Conservation (phyloP, 106 monocot genomes). For the Acorus calamus region DNA sequence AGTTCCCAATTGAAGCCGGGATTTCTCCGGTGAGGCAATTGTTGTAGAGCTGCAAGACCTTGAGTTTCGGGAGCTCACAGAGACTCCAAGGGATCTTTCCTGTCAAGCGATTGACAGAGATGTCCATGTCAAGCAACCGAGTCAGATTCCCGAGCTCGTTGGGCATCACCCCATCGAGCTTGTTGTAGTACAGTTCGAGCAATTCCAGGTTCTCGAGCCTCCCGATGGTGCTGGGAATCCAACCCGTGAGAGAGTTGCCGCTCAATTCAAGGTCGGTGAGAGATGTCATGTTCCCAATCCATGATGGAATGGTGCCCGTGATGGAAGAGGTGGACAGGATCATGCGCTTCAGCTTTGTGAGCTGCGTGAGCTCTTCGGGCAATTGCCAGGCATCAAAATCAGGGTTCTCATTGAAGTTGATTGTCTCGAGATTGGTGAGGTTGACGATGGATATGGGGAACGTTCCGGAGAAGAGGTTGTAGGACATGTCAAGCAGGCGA, state of each 20-base stretch:
- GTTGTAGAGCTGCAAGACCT: constrained; percentile 62
- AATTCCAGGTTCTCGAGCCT: constrained; percentile 51
- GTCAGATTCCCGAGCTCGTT: constrained; percentile 77
- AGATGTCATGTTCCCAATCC: constrained; percentile 93
- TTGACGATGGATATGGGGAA: constrained; percentile 69
- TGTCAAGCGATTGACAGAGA: constrained; percentile 70
- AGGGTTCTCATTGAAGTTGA: constrained; percentile 78
- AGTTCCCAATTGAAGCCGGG: constrained; percentile 54
- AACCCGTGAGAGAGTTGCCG: constrained; percentile 63
- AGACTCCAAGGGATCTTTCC: constrained; percentile 57
- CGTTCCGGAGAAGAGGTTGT: constrained; percentile 60
- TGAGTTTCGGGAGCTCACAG: constrained; percentile 43
- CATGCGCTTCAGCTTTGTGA: constrained; percentile 44
- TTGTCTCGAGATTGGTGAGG: constrained; percentile 50
- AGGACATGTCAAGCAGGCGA: constrained; percentile 55
- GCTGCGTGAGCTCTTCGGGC: constrained; percentile 38
- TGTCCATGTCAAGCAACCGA: constrained; percentile 49
- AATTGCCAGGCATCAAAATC: constrained; percentile 54
- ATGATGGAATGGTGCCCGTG: constrained; percentile 57
- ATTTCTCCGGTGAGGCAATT: constrained; percentile 69
- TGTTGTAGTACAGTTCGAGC: constrained; percentile 87
- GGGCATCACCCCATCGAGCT: constrained; percentile 52
- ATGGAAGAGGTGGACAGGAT: constrained; percentile 76
- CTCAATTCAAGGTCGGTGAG: constrained; percentile 68
- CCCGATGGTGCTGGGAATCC: constrained; percentile 60